Evolutionary conservation across 306 rosid species (phyloP).

Genomic region (Dicorynia guianensis): DNA sequence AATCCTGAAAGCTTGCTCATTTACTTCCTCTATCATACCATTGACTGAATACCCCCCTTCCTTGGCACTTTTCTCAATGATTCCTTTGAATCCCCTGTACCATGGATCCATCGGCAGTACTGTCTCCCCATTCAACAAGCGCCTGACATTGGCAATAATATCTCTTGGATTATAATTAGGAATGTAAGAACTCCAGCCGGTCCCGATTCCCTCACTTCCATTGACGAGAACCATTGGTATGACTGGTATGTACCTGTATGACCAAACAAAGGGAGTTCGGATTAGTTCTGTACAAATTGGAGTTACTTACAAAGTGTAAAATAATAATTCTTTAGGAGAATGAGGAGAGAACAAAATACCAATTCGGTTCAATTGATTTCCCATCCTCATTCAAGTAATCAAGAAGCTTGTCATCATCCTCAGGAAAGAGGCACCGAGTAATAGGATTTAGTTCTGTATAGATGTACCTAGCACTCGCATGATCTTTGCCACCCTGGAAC

Average conservation of each 20-base stretch:
- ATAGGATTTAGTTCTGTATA: slow-evolving; percentile 65
- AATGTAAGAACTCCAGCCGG: slow-evolving; percentile 90
- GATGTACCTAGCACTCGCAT: slow-evolving; percentile 88
- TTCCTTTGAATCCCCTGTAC: slow-evolving; percentile 87
- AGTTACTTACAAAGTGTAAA: neutral
- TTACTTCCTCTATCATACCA: slow-evolving; percentile 70
- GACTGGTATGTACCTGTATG: slow-evolving; percentile 78
- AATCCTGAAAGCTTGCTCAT: slow-evolving; percentile 73
- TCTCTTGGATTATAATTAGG: slow-evolving; percentile 97
- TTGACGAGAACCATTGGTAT: slow-evolving; percentile 91
- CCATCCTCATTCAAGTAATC: slow-evolving; percentile 95
- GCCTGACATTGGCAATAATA: slow-evolving; percentile 76
- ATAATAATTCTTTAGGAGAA: neutral
- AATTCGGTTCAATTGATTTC: slow-evolving; percentile 78
- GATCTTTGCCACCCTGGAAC: slow-evolving; percentile 91
- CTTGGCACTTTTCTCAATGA: slow-evolving; percentile 70
- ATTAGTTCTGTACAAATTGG: neutral
- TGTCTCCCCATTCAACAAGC: slow-evolving; percentile 61
- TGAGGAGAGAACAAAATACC: slow-evolving; percentile 53
- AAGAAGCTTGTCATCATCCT: slow-evolving; percentile 86
- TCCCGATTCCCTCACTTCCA: slow-evolving; percentile 97
- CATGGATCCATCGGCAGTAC: slow-evolving; percentile 96
- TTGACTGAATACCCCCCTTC: slow-evolving; percentile 72
- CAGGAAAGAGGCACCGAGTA: slow-evolving; percentile 79
- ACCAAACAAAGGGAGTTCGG: neutral